Evolutionary conservation across 192 early-diverging fungal species (phyloP).

Genomic region (Coemansia sp.): DNA sequence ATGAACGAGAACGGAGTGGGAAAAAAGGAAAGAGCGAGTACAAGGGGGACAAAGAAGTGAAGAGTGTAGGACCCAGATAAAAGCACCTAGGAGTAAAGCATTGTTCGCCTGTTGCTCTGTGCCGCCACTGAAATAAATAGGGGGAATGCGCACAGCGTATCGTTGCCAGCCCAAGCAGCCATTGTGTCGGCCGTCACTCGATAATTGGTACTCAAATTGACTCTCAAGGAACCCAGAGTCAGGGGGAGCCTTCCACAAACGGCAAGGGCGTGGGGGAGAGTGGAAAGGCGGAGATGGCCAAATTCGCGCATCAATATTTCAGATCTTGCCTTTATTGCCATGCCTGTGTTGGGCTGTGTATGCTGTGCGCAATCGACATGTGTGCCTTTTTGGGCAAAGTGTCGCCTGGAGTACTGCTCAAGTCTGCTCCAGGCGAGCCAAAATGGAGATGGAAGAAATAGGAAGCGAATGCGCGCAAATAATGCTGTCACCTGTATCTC

Average conservation of each 20-base stretch:
- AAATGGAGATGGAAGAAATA: background rate
- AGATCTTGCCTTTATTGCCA: background rate
- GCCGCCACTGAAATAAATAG: constrained; percentile 4
- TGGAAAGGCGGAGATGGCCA: background rate
- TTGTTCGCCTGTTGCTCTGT: constrained; percentile 3
- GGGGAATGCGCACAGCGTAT: background rate
- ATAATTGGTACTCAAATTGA: constrained; percentile 12
- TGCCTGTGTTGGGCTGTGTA: background rate
- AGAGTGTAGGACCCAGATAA: constrained; percentile 4
- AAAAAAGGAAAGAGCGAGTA: background rate
- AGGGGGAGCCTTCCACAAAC: background rate
- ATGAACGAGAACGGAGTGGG: background rate
- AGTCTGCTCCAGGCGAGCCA: background rate
- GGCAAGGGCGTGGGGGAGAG: background rate
- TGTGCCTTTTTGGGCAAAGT: background rate
- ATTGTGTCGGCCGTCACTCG: constrained; percentile 7
- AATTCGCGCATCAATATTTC: background rate
- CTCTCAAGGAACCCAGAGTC: background rate
- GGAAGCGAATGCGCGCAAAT: background rate
- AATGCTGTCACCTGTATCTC: constrained; percentile 11
- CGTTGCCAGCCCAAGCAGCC: background rate
- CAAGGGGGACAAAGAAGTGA: background rate
- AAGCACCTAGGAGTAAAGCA: background rate
- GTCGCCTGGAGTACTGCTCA: background rate
- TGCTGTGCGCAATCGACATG: background rate